Evolutionary conservation across 1,139 yeast genomes (phyloP).

Genomic region (Debaryomyces coudertii): DNA sequence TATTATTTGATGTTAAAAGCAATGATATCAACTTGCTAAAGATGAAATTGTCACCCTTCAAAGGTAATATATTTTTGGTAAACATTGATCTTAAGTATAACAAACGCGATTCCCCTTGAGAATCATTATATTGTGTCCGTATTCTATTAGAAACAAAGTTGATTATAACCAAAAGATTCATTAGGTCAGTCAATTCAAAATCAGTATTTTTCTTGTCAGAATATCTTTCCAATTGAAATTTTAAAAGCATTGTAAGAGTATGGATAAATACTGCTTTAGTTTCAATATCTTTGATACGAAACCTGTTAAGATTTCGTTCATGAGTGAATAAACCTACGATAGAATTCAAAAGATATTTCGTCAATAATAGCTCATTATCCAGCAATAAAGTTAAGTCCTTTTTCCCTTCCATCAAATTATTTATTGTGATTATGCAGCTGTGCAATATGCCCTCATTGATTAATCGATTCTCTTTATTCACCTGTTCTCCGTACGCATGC

Average conservation of each 20-base stretch:
- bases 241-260: slow-evolving; percentile 13
- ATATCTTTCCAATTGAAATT: slow-evolving; percentile 12
- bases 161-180: slow-evolving; percentile 15
- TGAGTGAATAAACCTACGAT: slow-evolving; percentile 21
- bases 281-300: background rate
- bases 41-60: slow-evolving; percentile 10
- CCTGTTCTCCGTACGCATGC: slow-evolving; percentile 15
- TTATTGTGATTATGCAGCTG: slow-evolving; percentile 7
- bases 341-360: slow-evolving; percentile 23
- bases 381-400: background rate
- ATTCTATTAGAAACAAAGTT: slow-evolving; percentile 13
- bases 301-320: background rate
- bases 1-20: slow-evolving; percentile 11
- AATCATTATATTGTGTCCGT: slow-evolving; percentile 9
- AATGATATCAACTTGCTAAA: slow-evolving; percentile 20
- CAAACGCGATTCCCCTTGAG: slow-evolving; percentile 5
- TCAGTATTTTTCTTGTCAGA: slow-evolving; percentile 9
- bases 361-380: slow-evolving; percentile 12
- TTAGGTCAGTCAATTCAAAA: slow-evolving; percentile 17
- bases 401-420: slow-evolving; percentile 3
- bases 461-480: slow-evolving; percentile 10
- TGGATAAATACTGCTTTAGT: slow-evolving; percentile 11
- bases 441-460: slow-evolving; percentile 9
- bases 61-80: slow-evolving; percentile 15
- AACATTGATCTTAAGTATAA: slow-evolving; percentile 11